Conservation (phyloP, 495 filamentous ascomycete genomes). For the Parmelia sp. region DNA sequence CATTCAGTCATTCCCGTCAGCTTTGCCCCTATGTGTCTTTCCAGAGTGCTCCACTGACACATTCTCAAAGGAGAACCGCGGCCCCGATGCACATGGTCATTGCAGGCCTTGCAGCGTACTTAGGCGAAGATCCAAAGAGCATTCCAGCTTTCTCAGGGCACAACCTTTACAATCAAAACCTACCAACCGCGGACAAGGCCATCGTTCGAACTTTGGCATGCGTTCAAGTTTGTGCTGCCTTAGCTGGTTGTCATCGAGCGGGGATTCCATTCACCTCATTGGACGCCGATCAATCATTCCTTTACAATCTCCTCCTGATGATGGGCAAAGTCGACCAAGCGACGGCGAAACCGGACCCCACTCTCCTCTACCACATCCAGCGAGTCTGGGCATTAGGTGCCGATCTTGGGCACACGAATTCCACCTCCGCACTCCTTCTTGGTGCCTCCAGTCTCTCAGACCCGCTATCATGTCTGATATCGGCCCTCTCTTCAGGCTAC, state of each 20-base stretch:
- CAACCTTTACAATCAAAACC: constrained; percentile 35
- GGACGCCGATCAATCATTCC: constrained; percentile 33
- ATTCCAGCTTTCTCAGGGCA: constrained; percentile 36
- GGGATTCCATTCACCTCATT: constrained; percentile 36
- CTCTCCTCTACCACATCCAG: too few relatives aligned
- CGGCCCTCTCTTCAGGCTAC: too few relatives aligned
- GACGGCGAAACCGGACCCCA: too few relatives aligned
- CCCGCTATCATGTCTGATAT: too few relatives aligned
- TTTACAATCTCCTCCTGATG: constrained; percentile 41
- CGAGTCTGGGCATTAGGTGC: too few relatives aligned
- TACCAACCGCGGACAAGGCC: constrained; percentile 35
- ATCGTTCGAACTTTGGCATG: constrained; percentile 39
- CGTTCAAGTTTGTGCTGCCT: constrained; percentile 33
- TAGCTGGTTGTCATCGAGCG: constrained; percentile 35
- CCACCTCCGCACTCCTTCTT: too few relatives aligned
- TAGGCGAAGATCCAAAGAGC: constrained; percentile 33
- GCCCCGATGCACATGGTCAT: constrained; percentile 32
- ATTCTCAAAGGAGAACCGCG: not conserved
- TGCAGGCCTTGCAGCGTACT: constrained; percentile 39
- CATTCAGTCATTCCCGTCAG: not conserved
- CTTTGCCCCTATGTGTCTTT: not conserved
- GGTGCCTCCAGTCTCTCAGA: too few relatives aligned
- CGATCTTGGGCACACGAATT: too few relatives aligned
- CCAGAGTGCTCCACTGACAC: too few relatives aligned
- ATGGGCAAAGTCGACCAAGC: constrained; percentile 38